phyloP scores from a whole-genome alignment of 495 filamentous ascomycete genomes.

The Astrothelium macrocarpum region DNA sequence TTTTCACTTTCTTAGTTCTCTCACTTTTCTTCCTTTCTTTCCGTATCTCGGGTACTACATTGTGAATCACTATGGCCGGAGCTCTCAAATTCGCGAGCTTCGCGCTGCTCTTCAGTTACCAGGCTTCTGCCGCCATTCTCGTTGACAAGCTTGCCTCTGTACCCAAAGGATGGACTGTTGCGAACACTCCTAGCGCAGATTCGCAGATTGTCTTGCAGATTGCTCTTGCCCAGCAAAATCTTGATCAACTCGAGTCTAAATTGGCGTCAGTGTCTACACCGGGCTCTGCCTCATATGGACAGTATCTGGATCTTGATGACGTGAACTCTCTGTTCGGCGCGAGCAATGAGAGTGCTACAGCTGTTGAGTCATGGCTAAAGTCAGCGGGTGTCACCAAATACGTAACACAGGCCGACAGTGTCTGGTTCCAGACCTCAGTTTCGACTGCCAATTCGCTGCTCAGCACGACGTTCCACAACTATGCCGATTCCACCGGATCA shows the following conservation, averaged over 20 bases:
- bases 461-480: slow-evolving; percentile 39
- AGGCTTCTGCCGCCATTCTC: not conserved
- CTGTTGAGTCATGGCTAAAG: slow-evolving; percentile 43
- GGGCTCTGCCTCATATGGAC: slow-evolving; percentile 44
- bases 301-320: slow-evolving; percentile 44
- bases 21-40: not conserved
- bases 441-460: slow-evolving; percentile 42
- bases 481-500: slow-evolving; percentile 26
- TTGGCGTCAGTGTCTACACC: slow-evolving; percentile 49
- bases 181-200: slow-evolving; percentile 19
- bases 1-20: not conserved
- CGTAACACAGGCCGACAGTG: slow-evolving; percentile 36
- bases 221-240: slow-evolving; percentile 39
- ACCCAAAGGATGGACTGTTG: slow-evolving; percentile 39
- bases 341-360: slow-evolving; percentile 25
- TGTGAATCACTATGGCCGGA: not conserved
- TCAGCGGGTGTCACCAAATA: slow-evolving; percentile 39
- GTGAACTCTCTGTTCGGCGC: slow-evolving; percentile 45
- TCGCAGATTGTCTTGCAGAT: slow-evolving; percentile 27
- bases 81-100: not conserved
- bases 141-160: not conserved
- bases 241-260: slow-evolving; percentile 45
- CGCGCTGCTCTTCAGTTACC: not conserved
- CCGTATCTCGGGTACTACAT: not conserved
- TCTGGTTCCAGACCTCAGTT: slow-evolving; percentile 43